Evolutionary conservation across 176 grass and related monocot genomes (phyloP).

Genomic region (Echinochloa phyllopogon): DNA sequence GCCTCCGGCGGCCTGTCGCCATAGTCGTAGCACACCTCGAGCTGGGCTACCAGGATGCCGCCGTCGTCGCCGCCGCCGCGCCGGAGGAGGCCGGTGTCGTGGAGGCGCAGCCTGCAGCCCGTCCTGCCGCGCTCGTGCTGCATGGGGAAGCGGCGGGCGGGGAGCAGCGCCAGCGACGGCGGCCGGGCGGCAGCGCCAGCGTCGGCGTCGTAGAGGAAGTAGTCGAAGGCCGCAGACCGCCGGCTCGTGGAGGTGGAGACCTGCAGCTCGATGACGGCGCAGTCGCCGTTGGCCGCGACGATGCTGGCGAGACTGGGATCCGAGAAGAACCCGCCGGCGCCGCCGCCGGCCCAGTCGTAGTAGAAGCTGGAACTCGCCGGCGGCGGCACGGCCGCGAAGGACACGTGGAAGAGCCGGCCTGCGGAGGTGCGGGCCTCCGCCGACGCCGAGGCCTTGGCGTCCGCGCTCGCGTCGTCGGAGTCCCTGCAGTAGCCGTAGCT

Average conservation of each 20-base stretch:
- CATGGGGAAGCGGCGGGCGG: not conserved
- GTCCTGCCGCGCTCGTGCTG: not conserved
- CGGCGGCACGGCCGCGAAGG: not conserved
- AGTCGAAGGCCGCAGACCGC: not conserved
- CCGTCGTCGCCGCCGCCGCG: not conserved
- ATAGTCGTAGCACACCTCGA: not conserved
- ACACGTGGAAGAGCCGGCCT: not conserved
- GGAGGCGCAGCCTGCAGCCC: not conserved
- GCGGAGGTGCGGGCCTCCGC: not conserved
- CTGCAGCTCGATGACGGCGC: not conserved
- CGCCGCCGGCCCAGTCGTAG: not conserved
- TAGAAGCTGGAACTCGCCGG: not conserved
- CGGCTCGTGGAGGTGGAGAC: no score
- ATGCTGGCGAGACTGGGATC: not conserved
- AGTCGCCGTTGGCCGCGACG: not conserved
- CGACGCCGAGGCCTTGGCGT: not conserved
- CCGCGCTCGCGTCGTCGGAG: not conserved
- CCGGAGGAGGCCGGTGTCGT: not conserved
- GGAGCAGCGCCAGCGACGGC: not conserved
- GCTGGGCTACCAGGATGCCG: not conserved
- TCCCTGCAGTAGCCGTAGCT: not conserved
- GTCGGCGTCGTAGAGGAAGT: not conserved
- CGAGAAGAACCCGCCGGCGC: not conserved
- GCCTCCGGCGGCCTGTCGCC: no score
- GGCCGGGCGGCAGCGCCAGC: not conserved